phyloP scores from a whole-genome alignment of 2,329 filamentous ascomycete species.

The Trichoderma sp. region DNA sequence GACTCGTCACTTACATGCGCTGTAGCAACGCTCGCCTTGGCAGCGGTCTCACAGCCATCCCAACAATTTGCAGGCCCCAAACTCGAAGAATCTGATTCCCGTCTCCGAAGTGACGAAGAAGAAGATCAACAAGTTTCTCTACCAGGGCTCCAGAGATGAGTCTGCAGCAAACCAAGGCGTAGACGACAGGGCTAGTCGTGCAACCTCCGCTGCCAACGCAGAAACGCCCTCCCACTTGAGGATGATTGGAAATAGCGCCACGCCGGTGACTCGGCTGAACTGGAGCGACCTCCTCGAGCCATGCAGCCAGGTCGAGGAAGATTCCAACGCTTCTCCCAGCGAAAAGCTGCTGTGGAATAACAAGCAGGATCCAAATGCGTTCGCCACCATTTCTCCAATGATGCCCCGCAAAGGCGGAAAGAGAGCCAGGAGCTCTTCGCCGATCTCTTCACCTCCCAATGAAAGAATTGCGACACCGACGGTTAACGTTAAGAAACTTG shows the following conservation, averaged over 20 bases:
- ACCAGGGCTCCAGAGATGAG: slow-evolving; percentile 29
- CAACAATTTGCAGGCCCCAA: slow-evolving; percentile 35
- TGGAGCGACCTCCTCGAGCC: slow-evolving; percentile 58
- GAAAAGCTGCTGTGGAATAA: slow-evolving; percentile 62
- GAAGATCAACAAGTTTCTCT: slow-evolving; percentile 58
- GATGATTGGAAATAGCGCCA: slow-evolving; percentile 32
- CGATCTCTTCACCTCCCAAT: slow-evolving; percentile 61
- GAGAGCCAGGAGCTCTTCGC: slow-evolving; percentile 71
- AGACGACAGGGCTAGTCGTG: slow-evolving; percentile 13
- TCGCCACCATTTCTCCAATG: slow-evolving; percentile 46
- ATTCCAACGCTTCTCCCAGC: slow-evolving; percentile 53
- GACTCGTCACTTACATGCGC: slow-evolving; percentile 1
- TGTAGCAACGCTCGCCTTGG: slow-evolving; percentile 46
- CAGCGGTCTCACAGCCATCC: slow-evolving; percentile 54
- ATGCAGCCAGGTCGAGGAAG: slow-evolving; percentile 41
- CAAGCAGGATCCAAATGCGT: slow-evolving; percentile 41
- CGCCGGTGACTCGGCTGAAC: slow-evolving; percentile 51
- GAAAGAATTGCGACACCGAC: slow-evolving; percentile 44
- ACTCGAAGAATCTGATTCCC: slow-evolving; percentile 41
- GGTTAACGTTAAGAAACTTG: slow-evolving; percentile 57
- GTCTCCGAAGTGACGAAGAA: slow-evolving; percentile 58
- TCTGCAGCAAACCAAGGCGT: slow-evolving; percentile 20
- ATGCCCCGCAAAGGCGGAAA: slow-evolving; percentile 56
- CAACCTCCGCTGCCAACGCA: neutral
- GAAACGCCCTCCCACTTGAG: slow-evolving; percentile 20